Evolutionary conservation across 768 basidiomycete species (phyloP), one percentile per base, ranked within the genome.

Genomic region (Trametes maxima): DNA sequence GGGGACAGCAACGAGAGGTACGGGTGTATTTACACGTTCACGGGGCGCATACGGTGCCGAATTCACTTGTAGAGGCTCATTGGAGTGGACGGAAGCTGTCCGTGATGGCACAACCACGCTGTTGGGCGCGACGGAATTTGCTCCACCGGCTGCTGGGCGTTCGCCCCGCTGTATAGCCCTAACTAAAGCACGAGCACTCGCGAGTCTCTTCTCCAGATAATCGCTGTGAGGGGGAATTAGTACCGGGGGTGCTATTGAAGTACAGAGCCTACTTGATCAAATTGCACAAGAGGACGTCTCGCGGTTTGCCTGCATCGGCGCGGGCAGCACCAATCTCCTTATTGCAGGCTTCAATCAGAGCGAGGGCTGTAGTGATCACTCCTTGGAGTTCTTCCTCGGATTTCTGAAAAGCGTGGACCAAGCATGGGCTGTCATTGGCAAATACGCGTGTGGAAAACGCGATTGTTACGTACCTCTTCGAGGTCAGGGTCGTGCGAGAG

Each of bases 251-350:
- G 5, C 2, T 2, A 5, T 0, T n/a, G 17, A 4, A 22, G 11
- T 4, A 6, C 6, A 1, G 10, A 17, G 37, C 45, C 6, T 61
- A 63, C 62, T 28, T 53, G 12, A 63, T 25, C 5, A 49, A 2
- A 11, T 44, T 44, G 22, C 57, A 53, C 7, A 58, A 44, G 10
- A 21, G 40, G 10, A 59, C 46, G 8, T 58, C 62, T 22, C 54
- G 40, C 10, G 57, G 62, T 19, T 62, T 54, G 2, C 40, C 43
- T 17, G 52, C 28, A 21, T 53, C 55, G 6, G 61, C 42, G 12
- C 62, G 52, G 10, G 62, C 62, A n/a, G 62, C 56, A 19, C 62
- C 62, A 28, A 63, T 40, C 37, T 59, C 47, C 39, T 44, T 63
- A 19, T 63, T 46, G 35, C 56, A 57, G 14, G 24, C 19, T n/a